Base-by-base conservation (phyloP, 202 grass and related monocot species). In the Schoenoplectus tabernaemontani region DNA sequence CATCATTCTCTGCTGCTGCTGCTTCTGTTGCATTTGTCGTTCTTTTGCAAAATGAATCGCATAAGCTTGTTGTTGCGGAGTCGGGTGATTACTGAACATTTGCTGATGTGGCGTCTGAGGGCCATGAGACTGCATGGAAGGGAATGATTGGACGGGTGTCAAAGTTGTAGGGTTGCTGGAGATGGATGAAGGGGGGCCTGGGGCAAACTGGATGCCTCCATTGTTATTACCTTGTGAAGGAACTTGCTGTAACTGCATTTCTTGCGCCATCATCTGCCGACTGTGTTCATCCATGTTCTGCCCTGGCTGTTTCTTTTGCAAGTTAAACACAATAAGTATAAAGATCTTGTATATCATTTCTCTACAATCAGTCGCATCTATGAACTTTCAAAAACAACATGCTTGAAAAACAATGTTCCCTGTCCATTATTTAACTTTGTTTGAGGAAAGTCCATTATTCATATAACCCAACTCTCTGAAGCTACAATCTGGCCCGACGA, bases 91-190 rank as follows among this genome's bases (percentile, higher is more conserved):
- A 59, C 89, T 78, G 82, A 96, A 86, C 48, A 88, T 88, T 30
- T 87, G 16, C 82, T 92, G 96, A 64, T 92, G 94, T 74, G 84
- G 65, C 65, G 93, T 88, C 78, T 88, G 91, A 86, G 85, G 82
- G 9, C 89, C 37, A 39, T 94, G 95, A 51, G 90, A 71, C 32
- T 90, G 91, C 80, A 90, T 84, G 77, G 88, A 65, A 77, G 87
- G 84, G 76, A 93, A 94, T 75, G 95, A 89, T 61, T 91, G 91
- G 82, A 90, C 86, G 48, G 96, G 76, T 86, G 90, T 82, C 82
- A 90, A 87, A 69, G 87, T 72, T 67, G 86, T 83, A 1, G 87
- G 56, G 82, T 63, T 90, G 48, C 26, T 87, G 78, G 60, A 33
- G 78, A 63, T 47, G 28, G 58, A 64, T 64, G 58, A 64, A 15